Evolutionary conservation across 352 stramenopile species (phyloP).

Genomic region (Globisporangium middletonii): DNA sequence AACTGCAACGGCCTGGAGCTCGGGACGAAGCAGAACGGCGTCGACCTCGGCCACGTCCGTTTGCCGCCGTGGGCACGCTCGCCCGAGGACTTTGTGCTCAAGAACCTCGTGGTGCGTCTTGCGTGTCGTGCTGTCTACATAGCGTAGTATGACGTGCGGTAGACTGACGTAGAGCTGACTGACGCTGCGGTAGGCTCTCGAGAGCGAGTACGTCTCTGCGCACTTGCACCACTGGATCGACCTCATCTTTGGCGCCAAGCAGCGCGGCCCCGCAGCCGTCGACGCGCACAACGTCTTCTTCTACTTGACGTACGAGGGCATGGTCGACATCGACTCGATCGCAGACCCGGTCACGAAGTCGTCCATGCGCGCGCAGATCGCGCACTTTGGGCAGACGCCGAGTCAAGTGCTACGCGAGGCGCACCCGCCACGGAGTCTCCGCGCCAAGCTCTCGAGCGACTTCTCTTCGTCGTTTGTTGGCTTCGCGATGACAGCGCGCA

Average conservation of each 20-base stretch:
- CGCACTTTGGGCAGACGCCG: constrained; percentile 97
- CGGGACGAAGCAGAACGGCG: constrained; percentile 76
- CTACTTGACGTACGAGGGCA: constrained; percentile 98
- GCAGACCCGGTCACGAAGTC: constrained; percentile 90
- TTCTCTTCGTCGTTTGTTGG: background rate
- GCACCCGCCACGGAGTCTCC: constrained; percentile 52
- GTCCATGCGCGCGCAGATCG: constrained; percentile 95
- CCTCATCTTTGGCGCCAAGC: constrained; percentile 70
- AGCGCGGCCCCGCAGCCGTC: constrained; percentile 79
- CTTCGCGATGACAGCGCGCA: background rate
- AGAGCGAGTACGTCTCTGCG: constrained; percentile 80
- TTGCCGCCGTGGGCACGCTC: constrained; percentile 88
- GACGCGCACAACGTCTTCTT: constrained; percentile 97
- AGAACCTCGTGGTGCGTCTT: constrained; percentile 68
- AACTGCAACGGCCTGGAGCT: constrained; percentile 86
- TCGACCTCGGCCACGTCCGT: constrained; percentile 89
- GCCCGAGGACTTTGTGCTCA: constrained; percentile 79
- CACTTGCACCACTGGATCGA: constrained; percentile 90
- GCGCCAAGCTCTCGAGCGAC: constrained; percentile 1
- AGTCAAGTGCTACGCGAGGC: constrained; percentile 93
- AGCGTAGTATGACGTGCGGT: background rate
- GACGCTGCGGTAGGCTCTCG: constrained; percentile 40
- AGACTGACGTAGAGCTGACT: background rate
- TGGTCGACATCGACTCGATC: constrained; percentile 96
- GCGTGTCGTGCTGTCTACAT: background rate